These are phyloP conservation scores for Blastobotrys attinorum DNA, from an alignment of 805 yeast genomes.

Conservation along the genomic window DNA sequence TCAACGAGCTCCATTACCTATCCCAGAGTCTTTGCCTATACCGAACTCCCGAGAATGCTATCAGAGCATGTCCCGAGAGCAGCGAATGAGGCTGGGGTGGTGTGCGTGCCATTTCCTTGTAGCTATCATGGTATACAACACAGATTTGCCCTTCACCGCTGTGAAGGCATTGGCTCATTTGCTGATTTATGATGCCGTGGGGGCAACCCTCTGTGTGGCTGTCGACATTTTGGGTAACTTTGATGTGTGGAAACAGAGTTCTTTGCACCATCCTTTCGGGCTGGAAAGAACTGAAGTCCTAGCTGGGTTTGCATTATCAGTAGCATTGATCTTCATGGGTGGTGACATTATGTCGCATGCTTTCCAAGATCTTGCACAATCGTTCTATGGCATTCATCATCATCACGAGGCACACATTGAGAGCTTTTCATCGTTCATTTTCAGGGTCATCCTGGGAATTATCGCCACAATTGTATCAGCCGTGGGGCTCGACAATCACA, in stretches of 20 bases:
- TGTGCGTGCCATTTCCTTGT: conserved; percentile 47
- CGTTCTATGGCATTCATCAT: conserved; percentile 24
- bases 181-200: conserved; percentile 77
- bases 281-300: conserved; percentile 84
- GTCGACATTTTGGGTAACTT: conserved; percentile 85
- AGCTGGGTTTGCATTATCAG: conserved; percentile 78
- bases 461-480: conserved; percentile 30
- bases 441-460: conserved; percentile 23
- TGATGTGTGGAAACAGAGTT: conserved; percentile 81
- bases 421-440: conserved; percentile 11
- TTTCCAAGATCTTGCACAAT: conserved; percentile 58
- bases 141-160: conserved; percentile 50
- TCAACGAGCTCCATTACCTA: conserved; percentile 50
- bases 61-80: conserved; percentile 50
- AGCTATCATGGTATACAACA: conserved; percentile 53
- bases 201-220: conserved; percentile 56
- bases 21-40: conserved; percentile 61
- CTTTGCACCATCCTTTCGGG: conserved; percentile 86
- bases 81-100: conserved; percentile 52
- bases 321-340: conserved; percentile 84
- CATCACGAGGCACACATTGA: conserved; percentile 8
- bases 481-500: conserved; percentile 28
- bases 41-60: conserved; percentile 61
- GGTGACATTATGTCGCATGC: conserved; percentile 81
- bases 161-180: conserved; percentile 78